These are phyloP conservation scores for Nigrospora oryzae DNA, from an alignment of 2,329 filamentous ascomycete species.

Conservation along the genomic window DNA sequence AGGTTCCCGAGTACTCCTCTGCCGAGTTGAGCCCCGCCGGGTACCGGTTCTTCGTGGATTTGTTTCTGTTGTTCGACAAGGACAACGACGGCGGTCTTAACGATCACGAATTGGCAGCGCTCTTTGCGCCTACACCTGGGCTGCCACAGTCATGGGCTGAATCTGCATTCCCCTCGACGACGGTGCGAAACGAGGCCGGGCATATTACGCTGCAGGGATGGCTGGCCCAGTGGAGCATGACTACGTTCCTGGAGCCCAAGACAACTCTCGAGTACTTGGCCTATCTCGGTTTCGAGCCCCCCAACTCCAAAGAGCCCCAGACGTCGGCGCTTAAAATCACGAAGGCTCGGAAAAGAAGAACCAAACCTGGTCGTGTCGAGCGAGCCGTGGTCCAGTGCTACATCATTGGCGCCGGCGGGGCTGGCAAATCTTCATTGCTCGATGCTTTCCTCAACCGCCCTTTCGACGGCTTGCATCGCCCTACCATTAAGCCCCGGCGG, in stretches of 20 bases:
- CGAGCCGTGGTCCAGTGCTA: slow-evolving; percentile 94
- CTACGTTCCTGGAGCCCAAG: slow-evolving; percentile 90
- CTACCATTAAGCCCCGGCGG: slow-evolving; percentile 88
- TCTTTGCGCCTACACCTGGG: slow-evolving; percentile 91
- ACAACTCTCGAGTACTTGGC: slow-evolving; percentile 94
- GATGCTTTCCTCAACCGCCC: slow-evolving; percentile 87
- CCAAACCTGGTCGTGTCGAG: slow-evolving; percentile 76
- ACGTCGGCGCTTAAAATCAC: slow-evolving; percentile 86
- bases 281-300: slow-evolving; percentile 87
- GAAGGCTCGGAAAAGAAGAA: slow-evolving; percentile 78
- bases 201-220: slow-evolving; percentile 95
- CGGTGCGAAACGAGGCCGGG: slow-evolving; percentile 89
- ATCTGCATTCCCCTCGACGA: slow-evolving; percentile 83
- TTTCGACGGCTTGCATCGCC: slow-evolving; percentile 76
- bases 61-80: slow-evolving; percentile 92
- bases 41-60: slow-evolving; percentile 94
- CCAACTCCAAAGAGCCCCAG: slow-evolving; percentile 65
- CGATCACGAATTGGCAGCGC: slow-evolving; percentile 70
- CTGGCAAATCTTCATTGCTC: slow-evolving; percentile 85
- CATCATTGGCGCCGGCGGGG: slow-evolving; percentile 74
- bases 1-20: slow-evolving; percentile 85
- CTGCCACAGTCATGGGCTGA: slow-evolving; percentile 82
- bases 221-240: slow-evolving; percentile 99
- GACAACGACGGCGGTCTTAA: slow-evolving; percentile 95
- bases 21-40: slow-evolving; percentile 90